phyloP scores from a whole-genome alignment of 2,329 filamentous ascomycete species.

The Incumbomyces delicatus region DNA sequence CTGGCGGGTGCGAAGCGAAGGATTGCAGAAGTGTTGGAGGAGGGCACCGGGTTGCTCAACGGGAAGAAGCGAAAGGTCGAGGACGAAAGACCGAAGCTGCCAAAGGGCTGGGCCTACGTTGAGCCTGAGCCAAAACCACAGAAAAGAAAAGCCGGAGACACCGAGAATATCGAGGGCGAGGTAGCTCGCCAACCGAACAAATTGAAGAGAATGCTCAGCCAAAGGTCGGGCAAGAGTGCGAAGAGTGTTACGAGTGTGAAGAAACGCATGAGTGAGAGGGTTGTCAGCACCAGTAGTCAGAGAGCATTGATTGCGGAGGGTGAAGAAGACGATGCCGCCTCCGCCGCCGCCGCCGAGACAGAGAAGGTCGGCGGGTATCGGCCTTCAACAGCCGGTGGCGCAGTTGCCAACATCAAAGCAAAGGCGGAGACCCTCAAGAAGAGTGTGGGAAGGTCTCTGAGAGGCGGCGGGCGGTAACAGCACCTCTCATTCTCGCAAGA shows the following conservation, averaged over 20 bases:
- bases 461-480: constrained; percentile 1
- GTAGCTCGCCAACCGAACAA: not conserved
- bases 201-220: not conserved
- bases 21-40: constrained; percentile 16
- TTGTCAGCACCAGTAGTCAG: constrained; percentile 14
- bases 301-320: constrained; percentile 13
- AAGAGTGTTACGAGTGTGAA: not conserved
- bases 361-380: not conserved
- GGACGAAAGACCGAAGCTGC: not conserved
- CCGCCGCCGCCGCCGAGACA: not conserved
- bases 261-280: constrained; percentile 8
- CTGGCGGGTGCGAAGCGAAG: constrained; percentile 20
- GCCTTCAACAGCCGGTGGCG: constrained; percentile 2
- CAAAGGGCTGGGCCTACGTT: constrained; percentile 2
- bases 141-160: not conserved
- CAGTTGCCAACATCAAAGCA: constrained; percentile 14
- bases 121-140: not conserved
- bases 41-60: constrained; percentile 11
- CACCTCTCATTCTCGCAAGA: not conserved
- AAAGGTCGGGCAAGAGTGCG: not conserved
- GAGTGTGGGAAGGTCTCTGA: constrained; percentile 15
- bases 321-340: not conserved
- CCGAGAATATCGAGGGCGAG: not conserved
- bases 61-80: constrained; percentile 11
- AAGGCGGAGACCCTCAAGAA: constrained; percentile 17